phyloP scores from a whole-genome alignment of 2,329 filamentous ascomycete genomes.

The Thielaviopsis cerberus region DNA sequence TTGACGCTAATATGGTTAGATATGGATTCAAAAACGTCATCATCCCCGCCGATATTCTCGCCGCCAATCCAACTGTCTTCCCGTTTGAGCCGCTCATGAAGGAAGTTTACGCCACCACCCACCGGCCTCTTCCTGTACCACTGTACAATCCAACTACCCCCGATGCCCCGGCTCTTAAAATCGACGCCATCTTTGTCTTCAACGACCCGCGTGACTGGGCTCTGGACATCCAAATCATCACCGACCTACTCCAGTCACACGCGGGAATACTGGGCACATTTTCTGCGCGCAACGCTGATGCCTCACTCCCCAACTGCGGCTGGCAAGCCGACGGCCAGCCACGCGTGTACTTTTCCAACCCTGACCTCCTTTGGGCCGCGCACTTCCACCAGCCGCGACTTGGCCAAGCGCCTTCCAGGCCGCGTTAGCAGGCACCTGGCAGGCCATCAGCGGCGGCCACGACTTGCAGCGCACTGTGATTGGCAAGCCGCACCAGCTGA shows the following conservation, averaged over 20 bases:
- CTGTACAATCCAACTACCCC: constrained; percentile 25
- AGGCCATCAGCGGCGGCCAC: constrained; percentile 45
- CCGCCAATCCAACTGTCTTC: constrained; percentile 56
- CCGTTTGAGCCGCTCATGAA: constrained; percentile 58
- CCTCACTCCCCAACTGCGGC: constrained; percentile 48
- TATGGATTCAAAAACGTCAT: constrained; percentile 68
- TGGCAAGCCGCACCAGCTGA: constrained; percentile 63
- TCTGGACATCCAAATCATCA: constrained; percentile 66
- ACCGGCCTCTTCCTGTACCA: constrained; percentile 36
- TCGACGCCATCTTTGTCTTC: constrained; percentile 84
- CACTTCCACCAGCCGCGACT: constrained; percentile 69
- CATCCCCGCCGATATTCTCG: constrained; percentile 68
- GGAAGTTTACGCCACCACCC: constrained; percentile 39
- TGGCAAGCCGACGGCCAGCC: constrained; percentile 73
- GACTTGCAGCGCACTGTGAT: constrained; percentile 47
- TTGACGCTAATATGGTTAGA: constrained; percentile 24
- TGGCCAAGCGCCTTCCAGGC: constrained; percentile 77
- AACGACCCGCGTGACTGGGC: constrained; percentile 96
- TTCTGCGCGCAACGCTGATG: constrained; percentile 50
- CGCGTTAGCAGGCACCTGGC: constrained; percentile 65
- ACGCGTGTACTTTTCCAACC: constrained; percentile 69
- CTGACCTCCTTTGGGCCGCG: constrained; percentile 78
- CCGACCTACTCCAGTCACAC: constrained; percentile 64
- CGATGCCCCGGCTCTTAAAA: constrained; percentile 37
- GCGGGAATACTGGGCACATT: constrained; percentile 67